Conservation (phyloP, 176 grass and related monocot genomes). For the Aegilops longissima region DNA sequence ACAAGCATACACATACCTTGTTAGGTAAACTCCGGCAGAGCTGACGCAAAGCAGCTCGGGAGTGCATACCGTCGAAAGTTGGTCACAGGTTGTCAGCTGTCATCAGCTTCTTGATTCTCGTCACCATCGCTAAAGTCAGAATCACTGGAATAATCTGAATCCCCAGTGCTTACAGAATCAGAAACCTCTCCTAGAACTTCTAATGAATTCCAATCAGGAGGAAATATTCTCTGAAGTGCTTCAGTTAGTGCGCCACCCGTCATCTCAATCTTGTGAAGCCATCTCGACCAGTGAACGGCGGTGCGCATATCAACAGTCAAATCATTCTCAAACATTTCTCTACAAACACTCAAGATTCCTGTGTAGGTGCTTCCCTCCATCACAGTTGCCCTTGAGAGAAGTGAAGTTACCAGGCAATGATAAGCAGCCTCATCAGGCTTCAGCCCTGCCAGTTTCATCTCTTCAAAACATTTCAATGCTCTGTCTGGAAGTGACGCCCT, state of each 20-base stretch:
- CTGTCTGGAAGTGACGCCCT: constrained; percentile 76
- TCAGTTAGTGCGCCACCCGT: constrained; percentile 87
- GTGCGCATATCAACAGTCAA: constrained; percentile 80
- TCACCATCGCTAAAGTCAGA: constrained; percentile 46
- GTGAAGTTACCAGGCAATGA: constrained; percentile 91
- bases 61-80: neutral
- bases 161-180: constrained; percentile 23
- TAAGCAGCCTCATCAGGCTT: constrained; percentile 79
- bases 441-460: constrained; percentile 70
- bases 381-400: constrained; percentile 73
- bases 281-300: constrained; percentile 91
- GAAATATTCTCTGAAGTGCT: constrained; percentile 87
- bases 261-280: constrained; percentile 81
- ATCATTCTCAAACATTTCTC: constrained; percentile 87
- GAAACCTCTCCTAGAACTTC: constrained; percentile 40
- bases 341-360: constrained; percentile 79
- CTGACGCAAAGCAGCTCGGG: neutral
- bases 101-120: constrained; percentile 31
- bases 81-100: constrained; percentile 34
- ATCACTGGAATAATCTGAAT: constrained; percentile 49
- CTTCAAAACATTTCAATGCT: constrained; percentile 78
- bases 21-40: constrained; percentile 9
- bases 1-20: constrained; percentile 29
- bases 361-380: constrained; percentile 67
- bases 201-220: constrained; percentile 87